Conservation (phyloP, 108 stramenopile genomes). For the Pelagomonas calceolata region DNA sequence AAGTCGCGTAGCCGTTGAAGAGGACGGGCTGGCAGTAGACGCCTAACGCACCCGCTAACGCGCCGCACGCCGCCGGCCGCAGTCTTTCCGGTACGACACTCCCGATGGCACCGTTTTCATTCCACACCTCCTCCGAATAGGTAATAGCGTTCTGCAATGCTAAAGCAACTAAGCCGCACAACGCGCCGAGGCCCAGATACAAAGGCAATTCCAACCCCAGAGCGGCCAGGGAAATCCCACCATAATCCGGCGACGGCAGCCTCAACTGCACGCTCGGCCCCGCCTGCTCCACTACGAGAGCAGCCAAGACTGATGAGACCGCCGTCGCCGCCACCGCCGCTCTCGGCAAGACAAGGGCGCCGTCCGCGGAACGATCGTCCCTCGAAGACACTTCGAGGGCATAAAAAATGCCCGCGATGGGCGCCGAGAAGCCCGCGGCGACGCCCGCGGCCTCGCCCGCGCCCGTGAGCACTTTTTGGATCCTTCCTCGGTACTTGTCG, state of each 20-base stretch:
- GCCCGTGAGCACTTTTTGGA: conserved; percentile 46
- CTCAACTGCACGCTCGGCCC: too few species aligned
- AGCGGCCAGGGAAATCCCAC: too few species aligned
- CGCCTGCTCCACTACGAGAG: too few species aligned
- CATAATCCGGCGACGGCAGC: too few species aligned
- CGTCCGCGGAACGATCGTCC: too few species aligned
- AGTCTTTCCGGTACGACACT: conserved; percentile 6
- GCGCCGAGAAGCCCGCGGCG: conserved; percentile 82
- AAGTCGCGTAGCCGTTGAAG: conserved; percentile 84
- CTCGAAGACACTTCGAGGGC: too few species aligned
- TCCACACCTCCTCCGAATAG: background rate
- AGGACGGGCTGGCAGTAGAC: conserved; percentile 65
- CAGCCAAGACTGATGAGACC: background rate
- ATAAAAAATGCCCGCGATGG: conserved; percentile 82
- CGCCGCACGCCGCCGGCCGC: conserved; percentile 56
- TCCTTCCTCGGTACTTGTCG: conserved; percentile 15
- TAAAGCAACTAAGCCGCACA: conserved; percentile 33
- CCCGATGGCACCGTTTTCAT: background rate
- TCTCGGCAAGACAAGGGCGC: too few species aligned
- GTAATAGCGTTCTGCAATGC: background rate
- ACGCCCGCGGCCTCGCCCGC: conserved; percentile 85
- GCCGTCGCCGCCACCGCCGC: background rate
- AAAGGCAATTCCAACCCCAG: conserved; percentile 73
- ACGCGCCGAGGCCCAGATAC: conserved; percentile 62
- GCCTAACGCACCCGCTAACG: conserved; percentile 62